Base-by-base conservation (phyloP, 2,329 filamentous ascomycete genomes). In the Phoma sp. region DNA sequence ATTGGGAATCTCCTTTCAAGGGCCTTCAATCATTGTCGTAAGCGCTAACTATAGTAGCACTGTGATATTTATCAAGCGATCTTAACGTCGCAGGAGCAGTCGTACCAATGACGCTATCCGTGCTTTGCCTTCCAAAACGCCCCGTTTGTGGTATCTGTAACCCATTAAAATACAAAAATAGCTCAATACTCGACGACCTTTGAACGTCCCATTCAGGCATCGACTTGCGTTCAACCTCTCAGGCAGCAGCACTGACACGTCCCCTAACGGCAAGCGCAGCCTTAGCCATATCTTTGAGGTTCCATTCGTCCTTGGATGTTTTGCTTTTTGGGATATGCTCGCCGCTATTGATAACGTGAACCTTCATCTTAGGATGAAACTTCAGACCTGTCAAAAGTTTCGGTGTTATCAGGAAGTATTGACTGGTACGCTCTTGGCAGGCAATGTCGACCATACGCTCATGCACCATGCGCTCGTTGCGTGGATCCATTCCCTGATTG, bases 401-500 rank as follows among this genome's bases (percentile, higher is more conserved):
- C 4, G 95, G 95, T 38, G 95, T 99, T 78, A 99, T 96, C 60
- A 99, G 86, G 79, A 99, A 99, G 78, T 99, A 99, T 78, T 88
- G 86, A 41, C 82, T 82, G 23, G 83, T 83, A n/a, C 77, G 86
- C 74, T 92, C 88, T 62, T 86, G 85, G 75, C 95, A 98, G 38
- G 95, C 95, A 70, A 99, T 97, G 69, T 97, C 92, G 7, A 99
- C 95, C 89, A 99, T 96, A 60, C 95, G 90, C 72, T 93, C 91
- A 77, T 99, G 95, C 13, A 99, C 93, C 86, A 97, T 96, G 65
- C 95, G 90, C 77, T 99, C 95, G 76, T 99, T 99, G 67, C 95
- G 88, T 38, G 93, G 95, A 74, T 99, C 95, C 95, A 99, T 99
- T 62, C 95, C 95, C 78, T 99, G 95, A 72, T 99, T 99, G 82